These are phyloP conservation scores for Strigomonas culicis DNA, from an alignment of 208 protist species.

Conservation along the genomic window DNA sequence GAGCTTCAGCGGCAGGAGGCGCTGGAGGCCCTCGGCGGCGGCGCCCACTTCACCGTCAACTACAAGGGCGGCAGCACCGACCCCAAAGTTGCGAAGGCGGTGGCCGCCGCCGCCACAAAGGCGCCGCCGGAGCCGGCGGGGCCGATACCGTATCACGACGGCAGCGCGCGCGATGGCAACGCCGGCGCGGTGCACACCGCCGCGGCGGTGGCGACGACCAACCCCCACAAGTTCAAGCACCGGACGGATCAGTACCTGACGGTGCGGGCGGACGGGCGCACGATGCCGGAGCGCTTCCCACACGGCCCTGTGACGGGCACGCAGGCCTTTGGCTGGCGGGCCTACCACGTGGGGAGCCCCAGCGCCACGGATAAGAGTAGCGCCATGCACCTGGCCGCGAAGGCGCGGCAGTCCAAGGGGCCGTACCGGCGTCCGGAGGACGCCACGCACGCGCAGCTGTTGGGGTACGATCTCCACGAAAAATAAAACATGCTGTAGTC, in stretches of 20 bases:
- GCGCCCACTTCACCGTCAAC: not conserved
- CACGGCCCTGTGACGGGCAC: not conserved
- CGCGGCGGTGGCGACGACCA: not conserved
- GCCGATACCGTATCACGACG: constrained; percentile 3
- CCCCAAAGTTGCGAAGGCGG: not conserved
- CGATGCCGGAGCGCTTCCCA: not conserved
- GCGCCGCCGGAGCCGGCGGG: not conserved
- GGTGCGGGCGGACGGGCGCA: not conserved
- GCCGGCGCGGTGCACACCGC: too few relatives aligned
- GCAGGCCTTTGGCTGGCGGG: not conserved
- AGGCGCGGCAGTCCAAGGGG: too few relatives aligned
- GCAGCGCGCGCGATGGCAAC: not conserved
- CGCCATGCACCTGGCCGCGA: not conserved
- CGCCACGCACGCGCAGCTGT: not conserved
- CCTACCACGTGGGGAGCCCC: not conserved
- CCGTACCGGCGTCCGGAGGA: not conserved
- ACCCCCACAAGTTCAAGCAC: not conserved
- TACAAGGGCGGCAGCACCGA: not conserved
- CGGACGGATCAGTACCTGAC: not conserved
- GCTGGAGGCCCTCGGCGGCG: not conserved
- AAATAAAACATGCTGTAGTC: not conserved
- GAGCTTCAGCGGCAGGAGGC: not conserved
- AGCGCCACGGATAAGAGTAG: constrained; percentile 1
- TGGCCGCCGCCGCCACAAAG: not conserved
- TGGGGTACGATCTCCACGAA: constrained; percentile 3